Percentiles rank a stretch among this genome's conserved stretches.
These are phyloP conservation scores for Orbilia ellipsospora DNA, from an alignment of 2,329 filamentous ascomycete genomes.

Conservation along the genomic window DNA sequence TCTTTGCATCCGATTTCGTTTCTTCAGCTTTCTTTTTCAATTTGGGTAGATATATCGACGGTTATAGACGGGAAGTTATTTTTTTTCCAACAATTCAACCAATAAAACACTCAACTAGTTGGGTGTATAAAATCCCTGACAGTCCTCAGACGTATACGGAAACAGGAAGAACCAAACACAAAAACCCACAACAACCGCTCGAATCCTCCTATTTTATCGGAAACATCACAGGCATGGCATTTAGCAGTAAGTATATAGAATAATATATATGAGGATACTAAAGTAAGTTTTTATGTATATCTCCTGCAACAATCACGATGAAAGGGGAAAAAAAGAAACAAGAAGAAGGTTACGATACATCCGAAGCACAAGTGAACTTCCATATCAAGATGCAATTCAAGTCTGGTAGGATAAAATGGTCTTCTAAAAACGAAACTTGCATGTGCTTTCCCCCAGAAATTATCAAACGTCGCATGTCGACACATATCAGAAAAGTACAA, in stretches of 20 bases:
- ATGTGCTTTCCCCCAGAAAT: slow-evolving; percentile 20
- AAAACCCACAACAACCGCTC: background rate
- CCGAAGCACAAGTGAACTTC: background rate
- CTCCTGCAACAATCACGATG: background rate
- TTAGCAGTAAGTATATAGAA: too few relatives aligned
- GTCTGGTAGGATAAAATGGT: slow-evolving; percentile 1
- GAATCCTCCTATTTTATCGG: slow-evolving; percentile 25
- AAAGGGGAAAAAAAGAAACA: background rate
- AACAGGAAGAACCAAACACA: background rate
- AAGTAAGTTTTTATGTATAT: too few relatives aligned
- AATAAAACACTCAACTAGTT: background rate
- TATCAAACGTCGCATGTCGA: slow-evolving; percentile 44
- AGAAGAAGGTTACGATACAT: background rate
- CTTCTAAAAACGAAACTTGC: slow-evolving; percentile 5
- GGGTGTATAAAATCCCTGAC: background rate
- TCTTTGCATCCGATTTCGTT: background rate
- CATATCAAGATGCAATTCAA: background rate
- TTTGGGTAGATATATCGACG: background rate
- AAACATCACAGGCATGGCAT: slow-evolving; percentile 24
- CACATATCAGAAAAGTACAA: slow-evolving; percentile 15
- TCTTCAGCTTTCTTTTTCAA: background rate
- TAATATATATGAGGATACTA: too few relatives aligned
- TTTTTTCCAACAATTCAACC: too few relatives aligned
- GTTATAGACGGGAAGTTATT: background rate
- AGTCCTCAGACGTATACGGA: background rate